A percentile compares a stretch with the other conserved stretches of the same genome.
These are phyloP conservation scores for Byssothecium circinans DNA, from an alignment of 2,329 filamentous ascomycete genomes.

Conservation along the genomic window DNA sequence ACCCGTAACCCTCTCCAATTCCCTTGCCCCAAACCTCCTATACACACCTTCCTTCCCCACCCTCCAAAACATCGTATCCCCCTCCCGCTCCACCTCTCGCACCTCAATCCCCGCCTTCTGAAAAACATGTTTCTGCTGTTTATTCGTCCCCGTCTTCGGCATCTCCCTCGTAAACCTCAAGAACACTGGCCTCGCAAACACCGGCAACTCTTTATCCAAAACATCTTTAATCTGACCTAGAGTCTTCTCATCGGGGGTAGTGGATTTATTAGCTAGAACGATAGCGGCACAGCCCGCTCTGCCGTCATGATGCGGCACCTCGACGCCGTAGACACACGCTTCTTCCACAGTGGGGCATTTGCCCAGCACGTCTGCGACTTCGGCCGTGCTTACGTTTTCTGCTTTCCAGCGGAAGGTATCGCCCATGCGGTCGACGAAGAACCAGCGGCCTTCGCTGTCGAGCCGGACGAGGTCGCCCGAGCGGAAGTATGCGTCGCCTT, in stretches of 20 bases:
- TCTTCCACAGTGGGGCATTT: conserved; percentile 44
- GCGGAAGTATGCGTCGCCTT: conserved; percentile 44
- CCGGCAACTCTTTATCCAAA: conserved; percentile 41
- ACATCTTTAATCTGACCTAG: conserved; percentile 38
- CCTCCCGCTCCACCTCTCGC: conserved; percentile 36
- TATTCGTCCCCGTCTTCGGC: conserved; percentile 51
- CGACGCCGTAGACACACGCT: conserved; percentile 50
- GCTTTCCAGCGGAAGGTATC: conserved; percentile 48
- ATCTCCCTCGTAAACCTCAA: conserved; percentile 44
- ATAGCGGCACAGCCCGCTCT: conserved; percentile 50
- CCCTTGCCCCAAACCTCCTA: conserved; percentile 25
- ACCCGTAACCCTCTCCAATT: conserved; percentile 29
- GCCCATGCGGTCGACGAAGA: conserved; percentile 43
- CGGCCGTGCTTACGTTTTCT: conserved; percentile 51
- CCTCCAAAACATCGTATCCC: conserved; percentile 47
- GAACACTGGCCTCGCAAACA: conserved; percentile 51
- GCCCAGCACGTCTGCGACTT: conserved; percentile 48
- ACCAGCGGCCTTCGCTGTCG: conserved; percentile 39
- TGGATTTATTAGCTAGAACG: conserved; percentile 28
- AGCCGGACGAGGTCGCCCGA: conserved; percentile 39
- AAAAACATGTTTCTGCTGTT: conserved; percentile 49
- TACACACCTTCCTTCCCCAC: conserved; percentile 25
- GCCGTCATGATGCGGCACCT: conserved; percentile 48
- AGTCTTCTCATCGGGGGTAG: conserved; percentile 12
- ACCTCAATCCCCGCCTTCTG: conserved; percentile 48